Percentiles rank a stretch among this genome's conserved stretches.
phyloP scores from a whole-genome alignment of 768 basidiomycete genomes.

The Boletus tomentosulus region DNA sequence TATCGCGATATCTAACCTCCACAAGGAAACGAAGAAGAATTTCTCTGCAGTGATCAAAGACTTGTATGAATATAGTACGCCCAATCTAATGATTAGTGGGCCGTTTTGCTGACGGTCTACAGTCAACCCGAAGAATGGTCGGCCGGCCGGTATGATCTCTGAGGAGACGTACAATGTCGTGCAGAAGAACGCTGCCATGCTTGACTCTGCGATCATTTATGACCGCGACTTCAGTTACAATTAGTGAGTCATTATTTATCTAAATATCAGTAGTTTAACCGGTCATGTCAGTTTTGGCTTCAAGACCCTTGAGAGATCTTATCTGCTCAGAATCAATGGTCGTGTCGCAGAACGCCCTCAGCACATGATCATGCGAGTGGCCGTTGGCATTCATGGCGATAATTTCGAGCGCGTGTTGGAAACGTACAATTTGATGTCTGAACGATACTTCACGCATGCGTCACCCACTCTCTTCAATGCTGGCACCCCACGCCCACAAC shows the following conservation, averaged over 20 bases:
- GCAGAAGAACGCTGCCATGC: slow-evolving; percentile 68
- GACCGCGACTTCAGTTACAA: slow-evolving; percentile 98
- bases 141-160: slow-evolving; percentile 86
- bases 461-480: slow-evolving; percentile 98
- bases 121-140: slow-evolving; percentile 96
- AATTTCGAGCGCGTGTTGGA: slow-evolving; percentile 88
- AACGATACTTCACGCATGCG: slow-evolving; percentile 97
- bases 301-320: slow-evolving; percentile 98
- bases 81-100: background rate
- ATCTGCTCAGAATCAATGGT: slow-evolving; percentile 90
- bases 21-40: slow-evolving; percentile 98
- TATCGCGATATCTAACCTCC: slow-evolving; percentile 96
- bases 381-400: slow-evolving; percentile 90
- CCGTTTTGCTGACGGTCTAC: background rate
- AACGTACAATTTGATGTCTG: slow-evolving; percentile 95
- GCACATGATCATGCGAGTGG: slow-evolving; percentile 99
- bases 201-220: slow-evolving; percentile 96
- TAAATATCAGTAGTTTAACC: background rate
- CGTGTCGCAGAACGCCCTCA: slow-evolving; percentile 96
- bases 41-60: slow-evolving; percentile 92
- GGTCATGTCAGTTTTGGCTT: slow-evolving; percentile 78
- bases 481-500: slow-evolving; percentile 91
- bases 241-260: slow-evolving; percentile 49
- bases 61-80: slow-evolving; percentile 80
- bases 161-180: slow-evolving; percentile 81